Conservation (phyloP, 2,329 filamentous ascomycete genomes). For the Fusarium tupiense region DNA sequence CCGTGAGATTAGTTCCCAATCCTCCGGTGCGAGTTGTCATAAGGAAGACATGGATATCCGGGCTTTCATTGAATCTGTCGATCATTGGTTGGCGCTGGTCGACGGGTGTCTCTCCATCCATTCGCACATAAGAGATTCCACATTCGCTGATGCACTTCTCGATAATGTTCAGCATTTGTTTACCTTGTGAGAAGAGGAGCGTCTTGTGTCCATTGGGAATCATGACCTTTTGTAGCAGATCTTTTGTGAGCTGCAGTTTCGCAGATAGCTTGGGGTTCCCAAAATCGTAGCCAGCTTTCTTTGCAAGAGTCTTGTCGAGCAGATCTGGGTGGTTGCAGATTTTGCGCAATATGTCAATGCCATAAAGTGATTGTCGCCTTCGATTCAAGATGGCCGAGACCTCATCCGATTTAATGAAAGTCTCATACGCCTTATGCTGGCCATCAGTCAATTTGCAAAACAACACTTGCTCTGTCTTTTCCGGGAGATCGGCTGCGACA, state of each 20-base stretch:
- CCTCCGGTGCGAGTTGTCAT: constrained; percentile 96
- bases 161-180: constrained; percentile 94
- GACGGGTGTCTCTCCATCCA: constrained; percentile 93
- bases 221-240: constrained; percentile 83
- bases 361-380: constrained; percentile 82
- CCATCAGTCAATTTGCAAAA: constrained; percentile 88
- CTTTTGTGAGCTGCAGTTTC: constrained; percentile 95
- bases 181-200: constrained; percentile 89
- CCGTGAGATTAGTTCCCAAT: constrained; percentile 91
- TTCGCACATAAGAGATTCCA: constrained; percentile 80
- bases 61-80: constrained; percentile 88
- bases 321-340: constrained; percentile 98
- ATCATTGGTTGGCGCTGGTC: constrained; percentile 90
- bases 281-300: constrained; percentile 76
- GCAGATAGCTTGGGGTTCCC: constrained; percentile 83
- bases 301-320: constrained; percentile 67
- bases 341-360: constrained; percentile 91
- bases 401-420: constrained; percentile 83
- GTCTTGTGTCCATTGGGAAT: constrained; percentile 92
- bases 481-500: constrained; percentile 90
- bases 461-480: constrained; percentile 95
- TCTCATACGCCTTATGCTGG: constrained; percentile 83
- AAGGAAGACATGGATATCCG: constrained; percentile 85
- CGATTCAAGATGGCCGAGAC: constrained; percentile 83
- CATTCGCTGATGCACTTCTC: constrained; percentile 80